Evolutionary conservation across 2,329 filamentous ascomycete species (phyloP).

Genomic region (Proliferodiscus dingleyae): DNA sequence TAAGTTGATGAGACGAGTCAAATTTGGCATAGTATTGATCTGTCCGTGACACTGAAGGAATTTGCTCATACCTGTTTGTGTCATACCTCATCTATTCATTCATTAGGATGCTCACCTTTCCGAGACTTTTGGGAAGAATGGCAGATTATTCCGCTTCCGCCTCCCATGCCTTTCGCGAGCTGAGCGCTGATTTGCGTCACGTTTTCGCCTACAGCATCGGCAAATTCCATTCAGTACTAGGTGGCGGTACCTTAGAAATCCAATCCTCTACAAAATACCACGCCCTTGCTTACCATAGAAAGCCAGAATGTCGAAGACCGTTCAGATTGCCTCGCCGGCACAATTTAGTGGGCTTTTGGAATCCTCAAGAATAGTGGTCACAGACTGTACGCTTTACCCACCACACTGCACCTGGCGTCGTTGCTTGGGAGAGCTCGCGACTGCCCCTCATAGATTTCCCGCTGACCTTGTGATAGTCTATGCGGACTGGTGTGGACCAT

Average conservation of each 20-base stretch:
- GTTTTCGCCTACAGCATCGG: background rate
- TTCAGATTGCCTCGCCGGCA: conserved; percentile 48
- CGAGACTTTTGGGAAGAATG: too few relatives aligned
- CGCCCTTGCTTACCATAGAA: background rate
- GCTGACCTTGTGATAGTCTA: conserved; percentile 56
- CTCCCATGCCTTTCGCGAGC: background rate
- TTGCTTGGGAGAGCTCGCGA: background rate
- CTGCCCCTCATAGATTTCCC: conserved; percentile 5
- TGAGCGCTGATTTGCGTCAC: conserved; percentile 1
- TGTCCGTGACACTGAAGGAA: too few relatives aligned
- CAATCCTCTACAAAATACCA: background rate
- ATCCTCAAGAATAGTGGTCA: conserved; percentile 73
- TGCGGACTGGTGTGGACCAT: conserved; percentile 80
- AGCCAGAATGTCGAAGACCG: conserved; percentile 31
- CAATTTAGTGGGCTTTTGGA: conserved; percentile 66
- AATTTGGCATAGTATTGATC: too few relatives aligned
- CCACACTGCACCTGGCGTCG: conserved; percentile 21
- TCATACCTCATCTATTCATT: too few relatives aligned
- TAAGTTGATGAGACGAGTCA: too few relatives aligned
- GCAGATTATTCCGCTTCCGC: background rate
- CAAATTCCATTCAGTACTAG: background rate
- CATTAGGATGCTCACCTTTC: too few relatives aligned
- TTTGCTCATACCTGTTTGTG: too few relatives aligned
- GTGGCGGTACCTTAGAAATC: conserved; percentile 1
- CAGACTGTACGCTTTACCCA: conserved; percentile 67